Percentiles rank a stretch among this genome's conserved stretches.
Conservation (phyloP, 192 early-diverging fungal genomes). For the Coemansia sp. region DNA sequence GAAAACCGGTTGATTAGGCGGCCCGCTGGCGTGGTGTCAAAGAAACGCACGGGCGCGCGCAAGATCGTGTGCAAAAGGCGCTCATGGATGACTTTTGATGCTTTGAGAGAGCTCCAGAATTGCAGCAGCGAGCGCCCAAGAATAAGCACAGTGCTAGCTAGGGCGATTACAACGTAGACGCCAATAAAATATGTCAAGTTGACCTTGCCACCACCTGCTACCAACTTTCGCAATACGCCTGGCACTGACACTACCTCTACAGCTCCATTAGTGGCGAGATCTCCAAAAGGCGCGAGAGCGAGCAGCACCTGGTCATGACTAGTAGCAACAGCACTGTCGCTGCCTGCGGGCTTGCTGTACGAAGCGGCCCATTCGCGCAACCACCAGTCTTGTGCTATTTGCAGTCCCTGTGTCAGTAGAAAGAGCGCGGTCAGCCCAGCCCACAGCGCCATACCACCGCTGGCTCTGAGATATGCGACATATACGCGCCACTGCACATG, state of each 20-base stretch:
- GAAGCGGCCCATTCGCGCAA: slow-evolving; percentile 54
- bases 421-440: slow-evolving; percentile 41
- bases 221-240: slow-evolving; percentile 62
- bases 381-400: slow-evolving; percentile 55
- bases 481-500: slow-evolving; percentile 78
- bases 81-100: slow-evolving; percentile 43
- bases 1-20: slow-evolving; percentile 89
- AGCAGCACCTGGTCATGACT: neutral
- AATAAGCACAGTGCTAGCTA: slow-evolving; percentile 30
- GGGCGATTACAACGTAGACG: slow-evolving; percentile 59
- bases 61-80: slow-evolving; percentile 53
- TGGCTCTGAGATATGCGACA: slow-evolving; percentile 68
- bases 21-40: slow-evolving; percentile 77
- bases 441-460: slow-evolving; percentile 70
- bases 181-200: slow-evolving; percentile 74
- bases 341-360: slow-evolving; percentile 18
- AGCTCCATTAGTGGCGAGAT: neutral
- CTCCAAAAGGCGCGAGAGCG: neutral
- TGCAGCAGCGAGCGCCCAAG: slow-evolving; percentile 42
- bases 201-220: slow-evolving; percentile 66
- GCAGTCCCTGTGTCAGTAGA: slow-evolving; percentile 30
- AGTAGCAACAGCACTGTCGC: neutral
- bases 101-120: slow-evolving; percentile 48
- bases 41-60: slow-evolving; percentile 64
- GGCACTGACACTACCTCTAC: neutral